Base-by-base conservation (phyloP, 2,329 filamentous ascomycete species). In the Alternaria ethzedia region DNA sequence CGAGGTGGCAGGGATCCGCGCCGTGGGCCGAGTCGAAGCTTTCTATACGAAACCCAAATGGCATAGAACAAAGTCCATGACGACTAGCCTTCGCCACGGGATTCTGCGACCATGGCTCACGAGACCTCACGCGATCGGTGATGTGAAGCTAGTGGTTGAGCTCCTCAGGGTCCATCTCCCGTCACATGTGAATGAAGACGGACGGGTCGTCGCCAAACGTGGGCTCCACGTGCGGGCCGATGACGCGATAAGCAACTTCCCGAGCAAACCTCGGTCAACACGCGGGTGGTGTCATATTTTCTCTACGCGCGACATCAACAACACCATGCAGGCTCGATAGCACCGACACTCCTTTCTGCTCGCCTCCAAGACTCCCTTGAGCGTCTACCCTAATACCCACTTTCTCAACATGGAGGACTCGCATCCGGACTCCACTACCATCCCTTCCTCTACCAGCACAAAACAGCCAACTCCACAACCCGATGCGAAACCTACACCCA, bases 401-500 rank as follows among this genome's bases (percentile, higher is more conserved):
- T 36, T 41, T 21, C 49, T 41, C 30, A 54, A 25, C 7, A 74
- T 73, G 69, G 67, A 65, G 3, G 67, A 70, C 54, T 57, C 66
- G 11, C 68, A 69, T 25, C 67, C 69, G 5, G 47, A 60, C 13
- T 67, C 63, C 6, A 74, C 70, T 20, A 74, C 76, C 15, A 71
- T 73, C 28, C 70, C 73, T 41, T 62, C 68, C 49, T 52, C 64
- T 54, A 56, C 66, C 57, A 54, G 59, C 20, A 17, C 65, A 45
- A 47, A 54, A 64, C 55, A 50, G 26, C 47, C 47, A 17, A 32
- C 66, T 43, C 57, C 65, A 17, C 13, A 62, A n/a, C 13, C 66
- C n/a, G 57, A 66, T 46, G 62, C 66, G 30, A 25, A 54, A 28
- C 52, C 68, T 36, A 63, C 50, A 45, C 63, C 55, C 21, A 4